Evolutionary conservation across 768 basidiomycete genomes (phyloP).

Genomic region (Lactarius tabidus): DNA sequence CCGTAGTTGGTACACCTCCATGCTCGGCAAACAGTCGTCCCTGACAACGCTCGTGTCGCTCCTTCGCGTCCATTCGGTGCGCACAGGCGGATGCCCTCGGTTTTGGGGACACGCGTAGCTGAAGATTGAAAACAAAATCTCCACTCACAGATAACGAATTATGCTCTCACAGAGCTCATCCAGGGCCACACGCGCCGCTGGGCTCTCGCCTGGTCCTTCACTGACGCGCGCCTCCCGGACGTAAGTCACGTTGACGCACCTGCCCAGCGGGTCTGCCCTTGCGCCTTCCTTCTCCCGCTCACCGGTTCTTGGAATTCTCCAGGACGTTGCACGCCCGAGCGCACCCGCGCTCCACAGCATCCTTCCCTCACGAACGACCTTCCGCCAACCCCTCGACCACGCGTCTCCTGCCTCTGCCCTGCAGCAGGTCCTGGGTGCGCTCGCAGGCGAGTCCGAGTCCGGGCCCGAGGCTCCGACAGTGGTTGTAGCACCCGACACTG

Average conservation of each 20-base stretch:
- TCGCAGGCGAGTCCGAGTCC: constrained; percentile 32
- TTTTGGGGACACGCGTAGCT: not conserved
- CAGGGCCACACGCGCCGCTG: constrained; percentile 91
- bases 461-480: not conserved
- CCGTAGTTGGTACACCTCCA: constrained; percentile 85
- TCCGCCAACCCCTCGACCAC: constrained; percentile 38
- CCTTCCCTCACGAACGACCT: constrained; percentile 56
- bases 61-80: constrained; percentile 46
- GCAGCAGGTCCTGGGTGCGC: constrained; percentile 32
- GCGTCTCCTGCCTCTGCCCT: constrained; percentile 31
- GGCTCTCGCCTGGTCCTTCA: constrained; percentile 86
- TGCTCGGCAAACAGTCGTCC: constrained; percentile 83
- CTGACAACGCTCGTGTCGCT: constrained; percentile 55
- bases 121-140: too few relatives aligned
- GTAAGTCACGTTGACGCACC: constrained; percentile 44
- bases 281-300: constrained; percentile 17
- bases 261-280: not conserved
- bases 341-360: constrained; percentile 45
- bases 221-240: constrained; percentile 62
- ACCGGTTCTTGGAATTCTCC: constrained; percentile 34
- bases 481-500: not conserved
- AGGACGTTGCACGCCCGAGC: constrained; percentile 38
- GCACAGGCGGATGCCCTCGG: constrained; percentile 8
- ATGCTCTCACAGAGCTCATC: constrained; percentile 75
- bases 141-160: constrained; percentile 68